Percentiles rank a stretch among this genome's conserved stretches.
phyloP scores from a whole-genome alignment of 2,329 filamentous ascomycete genomes.

The Passalora sequoiae region DNA sequence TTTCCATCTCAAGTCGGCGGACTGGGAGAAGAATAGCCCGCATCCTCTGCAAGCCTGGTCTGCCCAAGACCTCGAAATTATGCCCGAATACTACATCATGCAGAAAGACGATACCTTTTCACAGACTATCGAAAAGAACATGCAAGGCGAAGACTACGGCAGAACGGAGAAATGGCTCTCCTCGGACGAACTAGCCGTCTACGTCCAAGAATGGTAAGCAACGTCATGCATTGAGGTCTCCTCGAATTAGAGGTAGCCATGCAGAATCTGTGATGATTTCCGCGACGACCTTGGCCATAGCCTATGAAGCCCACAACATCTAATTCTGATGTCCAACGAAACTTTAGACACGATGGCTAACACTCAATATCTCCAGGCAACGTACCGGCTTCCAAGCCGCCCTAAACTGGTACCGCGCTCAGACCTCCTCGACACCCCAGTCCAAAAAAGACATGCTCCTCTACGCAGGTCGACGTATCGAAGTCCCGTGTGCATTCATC shows the following conservation, averaged over 20 bases:
- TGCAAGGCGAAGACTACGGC: conserved; percentile 47
- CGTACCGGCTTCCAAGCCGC: conserved; percentile 62
- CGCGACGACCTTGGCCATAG: too few relatives aligned
- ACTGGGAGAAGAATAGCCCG: conserved; percentile 49
- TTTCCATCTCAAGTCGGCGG: conserved; percentile 62
- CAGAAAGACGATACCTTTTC: conserved; percentile 55
- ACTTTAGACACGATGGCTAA: too few relatives aligned
- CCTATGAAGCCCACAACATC: too few relatives aligned
- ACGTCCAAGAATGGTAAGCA: conserved; percentile 59
- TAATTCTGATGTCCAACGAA: too few relatives aligned
- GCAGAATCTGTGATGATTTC: too few relatives aligned
- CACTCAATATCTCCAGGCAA: too few relatives aligned
- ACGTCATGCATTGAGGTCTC: too few relatives aligned
- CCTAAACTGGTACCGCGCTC: conserved; percentile 62
- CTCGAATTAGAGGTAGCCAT: too few relatives aligned
- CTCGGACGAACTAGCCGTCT: conserved; percentile 55
- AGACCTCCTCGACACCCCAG: conserved; percentile 45
- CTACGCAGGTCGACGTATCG: conserved; percentile 57
- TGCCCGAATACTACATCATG: conserved; percentile 68
- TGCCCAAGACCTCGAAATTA: conserved; percentile 52
- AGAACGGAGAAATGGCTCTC: conserved; percentile 53
- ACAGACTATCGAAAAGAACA: conserved; percentile 50
- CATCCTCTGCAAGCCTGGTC: conserved; percentile 52
- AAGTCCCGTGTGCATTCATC: conserved; percentile 58
- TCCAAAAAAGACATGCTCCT: conserved; percentile 50